A percentile compares a stretch with the other conserved stretches of the same genome.
Evolutionary conservation across 352 stramenopile genomes (phyloP).

Genomic region (Phytophthora tubulina): DNA sequence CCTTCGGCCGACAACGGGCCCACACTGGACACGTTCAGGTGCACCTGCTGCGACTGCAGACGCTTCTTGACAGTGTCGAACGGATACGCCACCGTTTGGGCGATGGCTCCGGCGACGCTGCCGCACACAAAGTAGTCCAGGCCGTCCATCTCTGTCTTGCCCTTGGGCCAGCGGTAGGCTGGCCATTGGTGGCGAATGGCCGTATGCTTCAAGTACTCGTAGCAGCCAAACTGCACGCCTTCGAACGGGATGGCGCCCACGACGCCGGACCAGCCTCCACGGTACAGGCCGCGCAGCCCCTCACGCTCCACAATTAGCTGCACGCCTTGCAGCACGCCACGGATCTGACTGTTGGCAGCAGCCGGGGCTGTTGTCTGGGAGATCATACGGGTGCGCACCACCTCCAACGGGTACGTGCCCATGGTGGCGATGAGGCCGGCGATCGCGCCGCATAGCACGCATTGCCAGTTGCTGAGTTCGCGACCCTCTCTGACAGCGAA

Average conservation of each 20-base stretch:
- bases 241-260: slow-evolving; percentile 83
- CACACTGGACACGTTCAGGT: slow-evolving; percentile 30
- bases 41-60: slow-evolving; percentile 66
- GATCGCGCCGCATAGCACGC: slow-evolving; percentile 63
- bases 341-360: slow-evolving; percentile 54
- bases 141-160: slow-evolving; percentile 74
- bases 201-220: slow-evolving; percentile 82
- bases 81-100: slow-evolving; percentile 86
- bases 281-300: slow-evolving; percentile 78
- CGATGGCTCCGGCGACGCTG: slow-evolving; percentile 72
- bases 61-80: slow-evolving; percentile 90
- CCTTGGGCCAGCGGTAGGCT: slow-evolving; percentile 66
- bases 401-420: slow-evolving; percentile 82
- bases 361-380: slow-evolving; percentile 53
- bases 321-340: slow-evolving; percentile 66
- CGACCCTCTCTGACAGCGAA: slow-evolving; percentile 39
- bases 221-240: slow-evolving; percentile 86
- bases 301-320: slow-evolving; percentile 69
- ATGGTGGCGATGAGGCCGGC: slow-evolving; percentile 79
- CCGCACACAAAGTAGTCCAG: slow-evolving; percentile 85
- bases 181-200: slow-evolving; percentile 60
- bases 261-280: slow-evolving; percentile 69
- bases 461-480: slow-evolving; percentile 60
- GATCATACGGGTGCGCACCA: slow-evolving; percentile 87
- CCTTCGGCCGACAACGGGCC: slow-evolving; percentile 34